Base-by-base conservation (phyloP, 257 asterid species). In the Gentiana macrophylla region DNA sequence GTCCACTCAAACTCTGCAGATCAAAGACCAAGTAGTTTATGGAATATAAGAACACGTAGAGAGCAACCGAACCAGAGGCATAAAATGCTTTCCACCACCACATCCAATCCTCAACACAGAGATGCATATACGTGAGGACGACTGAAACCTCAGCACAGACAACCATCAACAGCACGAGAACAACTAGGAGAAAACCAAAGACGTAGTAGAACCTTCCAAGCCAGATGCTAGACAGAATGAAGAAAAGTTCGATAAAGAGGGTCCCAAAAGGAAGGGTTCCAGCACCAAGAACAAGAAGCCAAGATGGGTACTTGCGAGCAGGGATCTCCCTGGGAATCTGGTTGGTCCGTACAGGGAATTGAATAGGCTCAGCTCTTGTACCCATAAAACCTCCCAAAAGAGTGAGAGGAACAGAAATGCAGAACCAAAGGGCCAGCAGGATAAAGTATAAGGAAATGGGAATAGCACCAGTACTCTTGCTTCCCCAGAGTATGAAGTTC, bases 51-150 rank as follows among this genome's bases (percentile, higher is more conserved):
- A 64, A 64, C 9, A 64, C 52, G 43, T 64, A 64, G 11, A 64
- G 6, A 1, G 69, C 53, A 49, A 64, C 69, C 2, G 63, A 64
- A 8, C 69, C 69, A 7, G 69, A 64, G 4, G 69, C 69, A 5
- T 49, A 64, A 47, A 64, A 64, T 2, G 69, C 50, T n/a, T 64
- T 64, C 69, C 69, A 64, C 69, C 63, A 64, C 69, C 69, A 64
- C 61, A 36, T 52, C 69, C 69, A 64, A 8, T 64, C 69, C 53
- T 64, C 69, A 43, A 56, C 63, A 5, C 69, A 64, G 2, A 64
- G 69, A 12, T 64, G 69, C 69, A 64, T 56, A 44, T 64, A 64
- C 0, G 69, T 64, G 35, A 64, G 50, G 6, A 64, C 69, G 1
- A 64, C 56, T 1, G 69, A 64, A 3, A 64, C 69, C 45, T 64